Conservation (phyloP, 345 rosid species). For the Eucalyptus viminalis region DNA sequence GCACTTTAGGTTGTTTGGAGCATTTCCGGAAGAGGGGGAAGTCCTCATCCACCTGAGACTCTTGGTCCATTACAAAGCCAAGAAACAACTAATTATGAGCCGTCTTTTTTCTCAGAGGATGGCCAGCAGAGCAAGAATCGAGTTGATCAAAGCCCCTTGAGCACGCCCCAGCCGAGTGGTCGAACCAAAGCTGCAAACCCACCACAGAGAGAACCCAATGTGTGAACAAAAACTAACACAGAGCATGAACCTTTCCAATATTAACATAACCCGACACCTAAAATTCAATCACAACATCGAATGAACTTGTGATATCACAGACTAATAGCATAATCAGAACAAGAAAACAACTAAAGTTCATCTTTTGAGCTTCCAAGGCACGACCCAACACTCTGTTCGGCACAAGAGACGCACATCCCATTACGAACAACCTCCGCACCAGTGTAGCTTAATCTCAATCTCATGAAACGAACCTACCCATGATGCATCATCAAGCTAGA, state of each 20-base stretch:
- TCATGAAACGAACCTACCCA: neutral
- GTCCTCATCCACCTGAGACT: neutral
- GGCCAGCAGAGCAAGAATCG: neutral
- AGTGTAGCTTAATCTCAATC: neutral
- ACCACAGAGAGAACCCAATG: neutral
- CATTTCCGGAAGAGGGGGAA: slow-evolving; percentile 3
- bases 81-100: neutral
- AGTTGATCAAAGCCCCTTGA: neutral
- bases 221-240: neutral
- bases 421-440: neutral
- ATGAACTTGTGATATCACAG: no score
- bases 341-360: neutral
- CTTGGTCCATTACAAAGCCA: neutral
- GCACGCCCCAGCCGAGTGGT: neutral
- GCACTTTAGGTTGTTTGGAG: neutral
- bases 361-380: neutral
- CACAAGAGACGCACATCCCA: neutral
- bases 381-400: neutral
- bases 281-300: neutral
- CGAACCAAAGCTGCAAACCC: neutral
- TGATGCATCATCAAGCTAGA: neutral
- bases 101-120: neutral
- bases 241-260: neutral
- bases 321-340: no score
- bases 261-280: neutral